Conservation (phyloP, 73 alveolate genomes). For the Symbiodinium pilosum region DNA sequence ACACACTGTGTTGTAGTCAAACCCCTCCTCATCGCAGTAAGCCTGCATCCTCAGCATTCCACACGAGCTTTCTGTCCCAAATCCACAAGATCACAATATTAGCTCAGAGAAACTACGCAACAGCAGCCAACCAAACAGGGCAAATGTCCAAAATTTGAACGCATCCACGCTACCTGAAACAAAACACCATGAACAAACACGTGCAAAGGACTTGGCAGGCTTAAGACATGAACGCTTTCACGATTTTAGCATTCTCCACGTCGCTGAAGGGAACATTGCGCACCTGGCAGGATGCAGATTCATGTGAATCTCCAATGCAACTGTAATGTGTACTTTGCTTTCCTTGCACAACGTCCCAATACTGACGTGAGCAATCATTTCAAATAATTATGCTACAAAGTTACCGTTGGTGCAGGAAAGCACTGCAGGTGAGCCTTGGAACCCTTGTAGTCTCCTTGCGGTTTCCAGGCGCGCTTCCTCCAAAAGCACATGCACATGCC, state of each 20-base stretch:
- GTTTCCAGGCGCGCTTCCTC: neutral
- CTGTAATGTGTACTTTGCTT: neutral
- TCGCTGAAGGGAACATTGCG: conserved; percentile 3
- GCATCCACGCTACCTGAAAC: too few relatives aligned
- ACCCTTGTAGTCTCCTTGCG: neutral
- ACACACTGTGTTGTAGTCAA: neutral
- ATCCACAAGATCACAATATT: too few relatives aligned
- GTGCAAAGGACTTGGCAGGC: too few relatives aligned
- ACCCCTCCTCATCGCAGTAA: neutral
- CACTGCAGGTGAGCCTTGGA: neutral
- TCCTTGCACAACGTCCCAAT: neutral
- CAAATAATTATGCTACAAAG: too few relatives aligned
- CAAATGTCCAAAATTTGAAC: too few relatives aligned
- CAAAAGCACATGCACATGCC: too few relatives aligned
- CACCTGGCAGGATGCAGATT: neutral
- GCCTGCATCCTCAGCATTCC: neutral
- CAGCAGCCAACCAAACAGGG: too few relatives aligned
- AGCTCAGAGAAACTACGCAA: too few relatives aligned
- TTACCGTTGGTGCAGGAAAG: neutral
- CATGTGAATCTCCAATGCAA: neutral
- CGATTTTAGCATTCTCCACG: neutral
- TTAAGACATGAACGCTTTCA: too few relatives aligned
- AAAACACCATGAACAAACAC: too few relatives aligned
- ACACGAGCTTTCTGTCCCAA: neutral
- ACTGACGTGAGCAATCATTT: neutral